These are phyloP conservation scores for Sclerotinia borealis DNA, from an alignment of 2,329 filamentous ascomycete genomes.

Conservation along the genomic window DNA sequence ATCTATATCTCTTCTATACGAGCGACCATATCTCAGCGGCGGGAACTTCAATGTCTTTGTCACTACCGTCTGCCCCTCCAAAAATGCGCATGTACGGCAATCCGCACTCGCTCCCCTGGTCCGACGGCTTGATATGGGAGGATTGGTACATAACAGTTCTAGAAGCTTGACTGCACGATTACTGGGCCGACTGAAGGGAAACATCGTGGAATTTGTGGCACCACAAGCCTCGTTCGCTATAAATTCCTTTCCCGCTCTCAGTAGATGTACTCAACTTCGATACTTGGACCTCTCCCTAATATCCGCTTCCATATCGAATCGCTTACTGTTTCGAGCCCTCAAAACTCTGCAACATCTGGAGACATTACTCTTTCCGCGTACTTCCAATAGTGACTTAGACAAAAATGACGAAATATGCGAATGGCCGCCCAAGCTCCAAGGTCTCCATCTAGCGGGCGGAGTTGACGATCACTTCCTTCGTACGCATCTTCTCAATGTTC, in stretches of 20 bases:
- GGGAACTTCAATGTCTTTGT: conserved; percentile 31
- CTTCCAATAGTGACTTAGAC: conserved; percentile 22
- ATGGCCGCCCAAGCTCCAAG: conserved; percentile 31
- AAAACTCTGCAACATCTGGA: conserved; percentile 27
- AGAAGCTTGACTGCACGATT: conserved; percentile 30
- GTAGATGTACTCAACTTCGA: conserved; percentile 31
- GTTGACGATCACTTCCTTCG: conserved; percentile 28
- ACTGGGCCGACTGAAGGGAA: conserved; percentile 31
- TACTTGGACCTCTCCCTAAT: conserved; percentile 31
- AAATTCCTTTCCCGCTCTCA: conserved; percentile 32
- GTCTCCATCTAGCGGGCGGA: conserved; percentile 31
- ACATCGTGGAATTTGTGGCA: conserved; percentile 32
- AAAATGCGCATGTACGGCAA: conserved; percentile 32
- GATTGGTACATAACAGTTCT: conserved; percentile 30
- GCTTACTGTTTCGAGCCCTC: conserved; percentile 30
- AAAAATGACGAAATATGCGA: conserved; percentile 16
- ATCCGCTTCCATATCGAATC: conserved; percentile 29
- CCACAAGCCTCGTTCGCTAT: conserved; percentile 33
- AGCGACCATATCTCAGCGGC: conserved; percentile 26
- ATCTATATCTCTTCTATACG: conserved; percentile 26
- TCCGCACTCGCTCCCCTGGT: conserved; percentile 29
- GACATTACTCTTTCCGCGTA: conserved; percentile 31
- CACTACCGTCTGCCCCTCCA: conserved; percentile 32
- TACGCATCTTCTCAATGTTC: conserved; percentile 22
- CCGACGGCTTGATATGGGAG: conserved; percentile 30